phyloP scores from a whole-genome alignment of 163 green algal genomes.

The Scenedesmus sp. region DNA sequence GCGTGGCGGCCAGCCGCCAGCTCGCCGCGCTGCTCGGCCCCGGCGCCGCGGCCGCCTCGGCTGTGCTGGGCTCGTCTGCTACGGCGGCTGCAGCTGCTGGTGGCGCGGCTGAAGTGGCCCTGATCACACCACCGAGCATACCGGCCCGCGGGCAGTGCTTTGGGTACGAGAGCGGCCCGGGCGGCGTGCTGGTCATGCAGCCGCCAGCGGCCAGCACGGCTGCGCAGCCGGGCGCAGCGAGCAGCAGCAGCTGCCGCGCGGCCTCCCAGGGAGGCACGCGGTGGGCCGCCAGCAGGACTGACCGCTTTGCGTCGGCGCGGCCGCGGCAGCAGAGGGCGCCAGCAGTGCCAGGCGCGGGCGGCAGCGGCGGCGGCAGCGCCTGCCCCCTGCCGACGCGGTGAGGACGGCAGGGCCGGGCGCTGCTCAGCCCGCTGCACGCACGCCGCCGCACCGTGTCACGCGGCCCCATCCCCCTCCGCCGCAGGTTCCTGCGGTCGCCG shows the following conservation, averaged over 20 bases:
- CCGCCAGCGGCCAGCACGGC: constrained; percentile 3
- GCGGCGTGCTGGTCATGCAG: constrained; percentile 50
- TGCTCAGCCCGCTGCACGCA: neutral
- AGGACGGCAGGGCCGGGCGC: neutral
- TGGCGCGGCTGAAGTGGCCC: neutral
- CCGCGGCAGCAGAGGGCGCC: neutral
- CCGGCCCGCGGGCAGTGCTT: constrained; percentile 51
- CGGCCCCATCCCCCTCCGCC: no score
- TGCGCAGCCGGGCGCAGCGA: neutral
- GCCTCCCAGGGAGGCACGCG: neutral
- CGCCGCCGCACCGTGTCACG: no score
- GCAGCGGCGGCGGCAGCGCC: constrained; percentile 8
- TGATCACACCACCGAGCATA: constrained; percentile 46
- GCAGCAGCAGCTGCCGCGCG: neutral
- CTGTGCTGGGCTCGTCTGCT: neutral
- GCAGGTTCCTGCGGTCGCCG: constrained; percentile 9
- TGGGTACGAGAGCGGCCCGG: constrained; percentile 47
- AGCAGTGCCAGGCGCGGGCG: neutral
- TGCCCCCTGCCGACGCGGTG: neutral
- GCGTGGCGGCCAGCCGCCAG: constrained; percentile 1
- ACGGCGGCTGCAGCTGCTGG: neutral
- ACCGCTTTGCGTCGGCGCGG: neutral
- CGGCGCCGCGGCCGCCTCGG: neutral
- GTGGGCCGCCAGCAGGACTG: constrained; percentile 1
- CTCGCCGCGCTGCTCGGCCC: neutral